phyloP scores from a whole-genome alignment of 768 basidiomycete species.

The Boletus vinaceobasis region DNA sequence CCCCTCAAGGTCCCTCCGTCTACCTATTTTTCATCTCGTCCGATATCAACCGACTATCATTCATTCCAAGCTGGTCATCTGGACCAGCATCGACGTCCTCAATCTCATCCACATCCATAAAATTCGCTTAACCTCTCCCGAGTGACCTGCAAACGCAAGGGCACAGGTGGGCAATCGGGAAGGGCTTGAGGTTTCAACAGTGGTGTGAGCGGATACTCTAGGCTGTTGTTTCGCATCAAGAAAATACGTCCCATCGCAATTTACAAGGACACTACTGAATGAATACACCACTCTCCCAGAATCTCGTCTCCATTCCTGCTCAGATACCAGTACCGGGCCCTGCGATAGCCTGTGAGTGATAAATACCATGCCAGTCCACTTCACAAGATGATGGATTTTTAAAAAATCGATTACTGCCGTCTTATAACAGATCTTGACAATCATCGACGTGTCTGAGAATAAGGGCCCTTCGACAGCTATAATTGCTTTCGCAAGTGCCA shows the following conservation, averaged over 20 bases:
- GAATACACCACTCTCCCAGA: neutral
- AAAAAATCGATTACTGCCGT: no score
- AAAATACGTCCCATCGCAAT: neutral
- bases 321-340: conserved; percentile 22
- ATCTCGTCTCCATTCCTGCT: neutral
- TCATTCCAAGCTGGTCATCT: neutral
- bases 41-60: neutral
- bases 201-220: neutral
- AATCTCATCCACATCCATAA: neutral
- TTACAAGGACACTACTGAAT: neutral
- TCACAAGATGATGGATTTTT: no score
- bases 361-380: no score
- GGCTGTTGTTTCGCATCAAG: neutral
- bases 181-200: neutral
- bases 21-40: neutral
- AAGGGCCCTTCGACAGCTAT: no score
- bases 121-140: no score
- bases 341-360: conserved; percentile 3
- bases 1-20: neutral
- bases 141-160: neutral
- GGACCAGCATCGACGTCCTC: neutral
- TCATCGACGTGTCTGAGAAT: no score
- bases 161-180: neutral
- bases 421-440: no score
- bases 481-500: no score